phyloP scores from a whole-genome alignment of 345 rosid genomes.

The Populus davidiana region DNA sequence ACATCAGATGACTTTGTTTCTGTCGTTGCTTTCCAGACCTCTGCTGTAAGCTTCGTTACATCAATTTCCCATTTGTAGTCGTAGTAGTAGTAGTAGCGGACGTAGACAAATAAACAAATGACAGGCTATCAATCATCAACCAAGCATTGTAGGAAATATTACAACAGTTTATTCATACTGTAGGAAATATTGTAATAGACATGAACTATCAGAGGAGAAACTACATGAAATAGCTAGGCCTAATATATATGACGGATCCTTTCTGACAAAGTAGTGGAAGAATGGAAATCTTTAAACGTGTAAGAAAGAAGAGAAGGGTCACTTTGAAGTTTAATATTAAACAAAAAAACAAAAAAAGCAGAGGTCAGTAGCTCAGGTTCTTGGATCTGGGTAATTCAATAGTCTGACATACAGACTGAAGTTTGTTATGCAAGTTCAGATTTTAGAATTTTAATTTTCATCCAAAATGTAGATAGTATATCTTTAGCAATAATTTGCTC shows the following conservation, averaged over 20 bases:
- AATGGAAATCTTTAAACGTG: not conserved
- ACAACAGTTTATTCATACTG: not conserved
- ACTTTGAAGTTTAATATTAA: too few species aligned
- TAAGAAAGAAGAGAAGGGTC: not conserved
- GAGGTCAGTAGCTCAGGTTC: not conserved
- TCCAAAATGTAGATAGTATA: not conserved
- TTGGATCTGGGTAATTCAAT: not conserved
- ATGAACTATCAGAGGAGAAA: not conserved
- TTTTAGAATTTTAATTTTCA: not conserved
- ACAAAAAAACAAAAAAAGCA: not conserved
- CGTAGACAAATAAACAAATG: not conserved
- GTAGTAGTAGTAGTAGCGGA: not conserved
- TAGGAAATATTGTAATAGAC: not conserved
- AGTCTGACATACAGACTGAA: not conserved
- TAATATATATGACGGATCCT: not conserved
- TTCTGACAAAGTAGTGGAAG: not conserved
- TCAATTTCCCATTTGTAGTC: not conserved
- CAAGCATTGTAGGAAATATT: not conserved
- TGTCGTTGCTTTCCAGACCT: slow-evolving; percentile 66
- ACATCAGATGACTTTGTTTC: slow-evolving; percentile 69
- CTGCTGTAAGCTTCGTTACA: slow-evolving; percentile 54
- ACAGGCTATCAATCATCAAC: not conserved
- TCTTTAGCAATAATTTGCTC: not conserved
- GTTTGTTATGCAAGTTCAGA: not conserved
- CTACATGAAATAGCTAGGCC: not conserved